phyloP scores from a whole-genome alignment of 352 stramenopile genomes.

The Phytophthora idaei region DNA sequence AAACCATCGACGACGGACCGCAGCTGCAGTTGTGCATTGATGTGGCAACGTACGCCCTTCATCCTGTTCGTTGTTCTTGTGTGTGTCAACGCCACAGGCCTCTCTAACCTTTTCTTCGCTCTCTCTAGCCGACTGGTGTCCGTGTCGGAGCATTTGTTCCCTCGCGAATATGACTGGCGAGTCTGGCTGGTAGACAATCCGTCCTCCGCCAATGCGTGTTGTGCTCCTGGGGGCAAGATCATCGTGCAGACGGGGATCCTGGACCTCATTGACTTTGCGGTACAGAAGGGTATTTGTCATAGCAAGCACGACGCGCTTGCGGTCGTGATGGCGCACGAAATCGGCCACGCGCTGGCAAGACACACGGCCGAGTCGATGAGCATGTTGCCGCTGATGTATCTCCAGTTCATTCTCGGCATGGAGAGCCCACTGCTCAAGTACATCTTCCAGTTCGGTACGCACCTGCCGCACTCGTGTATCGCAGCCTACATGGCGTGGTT shows the following conservation, averaged over 20 bases:
- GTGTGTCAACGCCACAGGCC: too few species aligned
- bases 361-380: conserved; percentile 72
- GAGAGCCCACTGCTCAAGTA: conserved; percentile 71
- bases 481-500: background rate
- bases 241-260: conserved; percentile 74
- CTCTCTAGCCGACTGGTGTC: conserved; percentile 51
- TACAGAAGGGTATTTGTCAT: conserved; percentile 57
- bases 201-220: conserved; percentile 60
- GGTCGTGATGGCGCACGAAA: conserved; percentile 72
- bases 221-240: conserved; percentile 70
- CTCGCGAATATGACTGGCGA: conserved; percentile 66
- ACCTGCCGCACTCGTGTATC: conserved; percentile 9
- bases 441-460: conserved; percentile 61
- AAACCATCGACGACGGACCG: conserved; percentile 52
- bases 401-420: conserved; percentile 52
- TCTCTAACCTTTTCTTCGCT: background rate
- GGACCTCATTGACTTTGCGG: conserved; percentile 65
- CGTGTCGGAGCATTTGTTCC: conserved; percentile 71
- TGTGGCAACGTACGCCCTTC: conserved; percentile 54
- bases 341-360: conserved; percentile 64
- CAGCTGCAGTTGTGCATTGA: conserved; percentile 63
- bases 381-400: conserved; percentile 54
- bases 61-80: background rate
- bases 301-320: conserved; percentile 71
- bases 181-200: conserved; percentile 65